These are phyloP conservation scores for Aspergillus caelatus DNA, from an alignment of 2,329 filamentous ascomycete species.

Conservation along the genomic window DNA sequence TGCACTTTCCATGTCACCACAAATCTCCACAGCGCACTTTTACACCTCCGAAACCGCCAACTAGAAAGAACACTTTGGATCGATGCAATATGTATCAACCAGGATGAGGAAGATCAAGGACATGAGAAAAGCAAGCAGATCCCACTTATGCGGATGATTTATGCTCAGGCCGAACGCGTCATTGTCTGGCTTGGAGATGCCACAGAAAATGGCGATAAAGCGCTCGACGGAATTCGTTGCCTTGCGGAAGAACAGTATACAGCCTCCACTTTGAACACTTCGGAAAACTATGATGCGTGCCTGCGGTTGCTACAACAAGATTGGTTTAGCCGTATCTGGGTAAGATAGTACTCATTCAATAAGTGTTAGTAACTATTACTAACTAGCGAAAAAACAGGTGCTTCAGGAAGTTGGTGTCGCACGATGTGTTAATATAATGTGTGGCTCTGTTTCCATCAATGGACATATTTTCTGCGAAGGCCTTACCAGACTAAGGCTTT, in stretches of 20 bases:
- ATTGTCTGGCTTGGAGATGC: slow-evolving; percentile 3
- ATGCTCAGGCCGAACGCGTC: neutral
- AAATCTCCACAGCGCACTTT: neutral
- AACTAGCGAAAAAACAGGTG: neutral
- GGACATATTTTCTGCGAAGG: slow-evolving; percentile 7
- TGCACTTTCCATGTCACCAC: neutral
- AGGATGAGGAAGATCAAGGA: neutral
- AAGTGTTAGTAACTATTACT: neutral
- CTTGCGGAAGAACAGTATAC: neutral
- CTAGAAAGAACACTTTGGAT: neutral
- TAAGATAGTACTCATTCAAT: neutral
- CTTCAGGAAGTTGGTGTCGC: slow-evolving; percentile 8
- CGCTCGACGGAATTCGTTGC: neutral
- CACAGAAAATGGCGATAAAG: neutral
- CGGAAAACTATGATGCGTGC: neutral
- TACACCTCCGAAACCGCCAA: neutral
- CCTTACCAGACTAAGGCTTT: neutral
- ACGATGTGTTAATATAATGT: neutral
- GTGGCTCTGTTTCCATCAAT: neutral
- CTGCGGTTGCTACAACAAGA: neutral
- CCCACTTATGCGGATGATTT: neutral
- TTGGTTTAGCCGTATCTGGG: slow-evolving; percentile 13
- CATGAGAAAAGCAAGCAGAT: neutral
- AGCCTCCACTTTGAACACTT: neutral
- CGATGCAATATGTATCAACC: slow-evolving; percentile 3